A percentile compares a stretch with the other conserved stretches of the same genome.
Evolutionary conservation across 106 monocot genomes (phyloP).

Genomic region (Acanthochlamys bracteata): DNA sequence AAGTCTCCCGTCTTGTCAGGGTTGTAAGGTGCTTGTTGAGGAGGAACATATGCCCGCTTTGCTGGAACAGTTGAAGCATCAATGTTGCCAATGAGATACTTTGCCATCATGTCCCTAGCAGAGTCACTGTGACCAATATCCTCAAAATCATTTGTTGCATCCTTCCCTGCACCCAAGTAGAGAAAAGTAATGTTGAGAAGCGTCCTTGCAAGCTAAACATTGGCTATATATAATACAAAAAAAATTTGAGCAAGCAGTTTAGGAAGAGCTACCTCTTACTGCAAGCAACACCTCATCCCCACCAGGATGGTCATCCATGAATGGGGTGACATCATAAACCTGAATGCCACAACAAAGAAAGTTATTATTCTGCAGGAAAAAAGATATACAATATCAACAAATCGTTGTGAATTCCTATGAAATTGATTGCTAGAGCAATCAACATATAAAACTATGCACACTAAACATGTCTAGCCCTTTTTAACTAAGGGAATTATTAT

Average conservation of each 20-base stretch:
- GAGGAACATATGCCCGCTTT: conserved; percentile 18
- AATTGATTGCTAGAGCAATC: background rate
- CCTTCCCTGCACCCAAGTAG: conserved; percentile 34
- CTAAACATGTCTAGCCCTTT: no score
- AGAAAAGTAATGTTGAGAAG: background rate
- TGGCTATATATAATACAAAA: background rate
- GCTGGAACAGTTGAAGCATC: conserved; percentile 27
- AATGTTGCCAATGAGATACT: conserved; percentile 47
- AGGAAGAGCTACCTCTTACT: conserved; percentile 23
- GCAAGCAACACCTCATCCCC: conserved; percentile 47
- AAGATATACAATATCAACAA: background rate
- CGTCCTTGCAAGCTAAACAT: background rate
- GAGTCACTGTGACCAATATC: conserved; percentile 47
- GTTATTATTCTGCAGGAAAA: background rate
- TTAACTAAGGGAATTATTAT: no score
- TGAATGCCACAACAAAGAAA: conserved; percentile 2
- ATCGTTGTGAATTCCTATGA: background rate
- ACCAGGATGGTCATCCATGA: conserved; percentile 52
- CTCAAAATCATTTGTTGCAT: conserved; percentile 57
- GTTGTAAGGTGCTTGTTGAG: conserved; percentile 27
- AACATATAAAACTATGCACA: no score
- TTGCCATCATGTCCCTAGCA: conserved; percentile 40
- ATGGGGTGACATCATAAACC: conserved; percentile 41
- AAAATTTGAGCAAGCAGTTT: background rate
- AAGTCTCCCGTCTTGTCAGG: conserved; percentile 17